phyloP scores from a whole-genome alignment of 139 green algal genomes.

The Tetradesmus obliquus region DNA sequence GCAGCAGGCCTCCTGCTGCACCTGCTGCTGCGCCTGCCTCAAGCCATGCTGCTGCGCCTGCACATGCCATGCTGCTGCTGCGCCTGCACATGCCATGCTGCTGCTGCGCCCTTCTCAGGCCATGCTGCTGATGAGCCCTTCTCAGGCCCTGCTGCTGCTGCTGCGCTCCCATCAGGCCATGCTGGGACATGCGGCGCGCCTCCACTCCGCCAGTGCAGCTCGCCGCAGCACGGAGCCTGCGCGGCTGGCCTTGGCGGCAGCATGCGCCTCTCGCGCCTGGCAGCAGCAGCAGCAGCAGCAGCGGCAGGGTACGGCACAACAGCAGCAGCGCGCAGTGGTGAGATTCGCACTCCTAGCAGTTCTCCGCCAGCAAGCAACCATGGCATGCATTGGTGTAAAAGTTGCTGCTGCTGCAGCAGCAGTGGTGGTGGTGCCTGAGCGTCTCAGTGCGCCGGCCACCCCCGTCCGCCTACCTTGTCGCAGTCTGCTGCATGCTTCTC shows the following conservation, averaged over 20 bases:
- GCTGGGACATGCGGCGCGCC: conserved; percentile 15
- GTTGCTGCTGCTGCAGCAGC: neutral
- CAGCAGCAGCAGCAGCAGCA: conserved; percentile 7
- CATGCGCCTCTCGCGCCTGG: conserved; percentile 40
- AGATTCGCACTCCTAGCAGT: too few species aligned
- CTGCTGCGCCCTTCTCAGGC: neutral
- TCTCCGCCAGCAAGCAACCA: too few species aligned
- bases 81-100: too few species aligned
- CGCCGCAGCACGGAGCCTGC: conserved; percentile 28
- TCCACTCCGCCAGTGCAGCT: conserved; percentile 41
- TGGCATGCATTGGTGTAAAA: neutral
- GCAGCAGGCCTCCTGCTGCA: too few species aligned
- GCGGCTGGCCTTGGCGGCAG: neutral
- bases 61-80: neutral
- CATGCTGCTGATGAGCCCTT: neutral
- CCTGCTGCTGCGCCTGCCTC: too few species aligned
- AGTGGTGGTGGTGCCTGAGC: neutral
- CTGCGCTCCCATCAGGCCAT: neutral
- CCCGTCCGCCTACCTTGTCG: conserved; percentile 13
- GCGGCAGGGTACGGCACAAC: neutral
- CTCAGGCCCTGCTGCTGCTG: too few species aligned
- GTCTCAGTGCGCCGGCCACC: neutral
- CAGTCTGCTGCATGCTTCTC: conserved; percentile 38
- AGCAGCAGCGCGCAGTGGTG: neutral
- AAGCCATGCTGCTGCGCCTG: too few species aligned